A percentile compares a stretch with the other conserved stretches of the same genome.
phyloP scores from a whole-genome alignment of 208 protist genomes.

The Trypanosoma brucei region DNA sequence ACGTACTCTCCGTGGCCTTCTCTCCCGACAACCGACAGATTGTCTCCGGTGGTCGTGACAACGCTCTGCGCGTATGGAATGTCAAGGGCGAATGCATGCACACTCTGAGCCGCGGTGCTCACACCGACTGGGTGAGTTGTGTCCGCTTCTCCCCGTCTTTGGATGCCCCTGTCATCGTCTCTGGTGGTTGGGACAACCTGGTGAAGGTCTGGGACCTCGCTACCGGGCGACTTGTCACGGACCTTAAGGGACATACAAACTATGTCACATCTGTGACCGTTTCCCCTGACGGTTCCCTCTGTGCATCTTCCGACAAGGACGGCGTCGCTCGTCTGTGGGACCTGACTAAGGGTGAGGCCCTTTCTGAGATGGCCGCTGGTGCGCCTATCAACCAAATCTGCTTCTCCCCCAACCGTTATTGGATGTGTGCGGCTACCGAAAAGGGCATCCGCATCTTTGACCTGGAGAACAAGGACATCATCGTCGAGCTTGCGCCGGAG shows the following conservation, averaged over 20 bases:
- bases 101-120: constrained; percentile 90
- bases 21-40: constrained; percentile 99
- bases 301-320: constrained; percentile 99
- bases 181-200: constrained; percentile 97
- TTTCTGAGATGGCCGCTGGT: constrained; percentile 94
- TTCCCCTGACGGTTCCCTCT: constrained; percentile 99
- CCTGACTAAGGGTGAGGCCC: constrained; percentile 94
- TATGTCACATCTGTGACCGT: constrained; percentile 98
- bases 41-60: constrained; percentile 97
- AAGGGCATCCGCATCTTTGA: constrained; percentile 94
- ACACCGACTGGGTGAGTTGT: constrained; percentile 99
- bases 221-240: constrained; percentile 90
- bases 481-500: constrained; percentile 92
- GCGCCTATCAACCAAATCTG: constrained; percentile 91
- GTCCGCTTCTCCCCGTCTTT: constrained; percentile 96
- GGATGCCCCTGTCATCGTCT: constrained; percentile 94
- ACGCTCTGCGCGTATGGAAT: constrained; percentile 98
- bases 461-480: constrained; percentile 95
- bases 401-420: constrained; percentile 99
- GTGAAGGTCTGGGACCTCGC: constrained; percentile 98
- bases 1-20: constrained; percentile 99
- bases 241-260: constrained; percentile 96
- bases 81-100: constrained; percentile 98
- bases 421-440: constrained; percentile 97
- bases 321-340: constrained; percentile 98